phyloP scores from a whole-genome alignment of 257 asterid genomes.

The Ophiorrhiza pumila region DNA sequence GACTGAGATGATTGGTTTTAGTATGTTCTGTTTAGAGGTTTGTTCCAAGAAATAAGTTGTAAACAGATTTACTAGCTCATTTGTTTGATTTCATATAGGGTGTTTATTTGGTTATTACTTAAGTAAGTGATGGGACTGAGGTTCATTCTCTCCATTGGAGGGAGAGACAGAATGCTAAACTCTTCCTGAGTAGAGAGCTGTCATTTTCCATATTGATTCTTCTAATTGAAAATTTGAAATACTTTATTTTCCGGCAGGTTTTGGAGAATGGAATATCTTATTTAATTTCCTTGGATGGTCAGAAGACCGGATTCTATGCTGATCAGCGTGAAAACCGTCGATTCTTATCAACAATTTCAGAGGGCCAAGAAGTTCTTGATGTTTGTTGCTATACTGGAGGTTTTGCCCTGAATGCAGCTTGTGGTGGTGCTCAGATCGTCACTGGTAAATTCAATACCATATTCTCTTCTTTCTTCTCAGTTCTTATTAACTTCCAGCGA shows the following conservation, averaged over 20 bases:
- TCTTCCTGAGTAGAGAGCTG: not conserved
- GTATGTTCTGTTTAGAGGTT: not conserved
- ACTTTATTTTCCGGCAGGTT: slow-evolving; percentile 39
- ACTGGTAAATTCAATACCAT: slow-evolving; percentile 47
- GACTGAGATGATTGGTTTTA: not conserved
- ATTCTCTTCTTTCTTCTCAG: slow-evolving; percentile 4
- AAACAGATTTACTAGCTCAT: not conserved
- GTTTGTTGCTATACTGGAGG: slow-evolving; percentile 96
- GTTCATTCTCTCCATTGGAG: slow-evolving; percentile 1
- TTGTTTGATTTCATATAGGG: not conserved
- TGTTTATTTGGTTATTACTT: not conserved
- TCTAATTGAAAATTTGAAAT: not conserved
- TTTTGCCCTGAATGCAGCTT: slow-evolving; percentile 82
- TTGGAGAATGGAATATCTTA: slow-evolving; percentile 78
- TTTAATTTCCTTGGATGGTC: slow-evolving; percentile 83
- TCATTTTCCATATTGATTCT: not conserved
- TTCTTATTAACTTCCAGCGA: slow-evolving; percentile 3
- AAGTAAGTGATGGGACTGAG: not conserved
- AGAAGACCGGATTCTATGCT: slow-evolving; percentile 94
- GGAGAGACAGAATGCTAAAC: too few species aligned
- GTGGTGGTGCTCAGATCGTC: slow-evolving; percentile 73
- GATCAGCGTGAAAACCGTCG: slow-evolving; percentile 95
- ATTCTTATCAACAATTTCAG: slow-evolving; percentile 71
- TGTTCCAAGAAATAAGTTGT: not conserved
- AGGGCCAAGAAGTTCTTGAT: slow-evolving; percentile 73